Evolutionary conservation across 2,329 filamentous ascomycete species (phyloP), one percentile per base, ranked within the genome.

Genomic region (Claviceps sp.): DNA sequence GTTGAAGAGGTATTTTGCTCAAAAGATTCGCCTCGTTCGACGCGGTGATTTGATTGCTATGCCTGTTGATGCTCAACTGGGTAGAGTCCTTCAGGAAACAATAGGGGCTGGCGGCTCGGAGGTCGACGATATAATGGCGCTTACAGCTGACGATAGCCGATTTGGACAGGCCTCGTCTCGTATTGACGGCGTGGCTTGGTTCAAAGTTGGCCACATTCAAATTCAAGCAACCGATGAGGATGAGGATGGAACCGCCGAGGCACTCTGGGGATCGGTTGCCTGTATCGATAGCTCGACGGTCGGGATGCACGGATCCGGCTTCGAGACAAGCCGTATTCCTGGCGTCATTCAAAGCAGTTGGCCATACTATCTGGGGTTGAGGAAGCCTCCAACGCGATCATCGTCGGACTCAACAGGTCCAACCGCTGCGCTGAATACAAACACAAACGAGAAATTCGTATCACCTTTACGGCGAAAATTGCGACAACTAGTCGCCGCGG

Each of bases 231-330:
- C 62, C 59, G 82, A 72, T 59, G 73, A 62, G 61, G 73, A 78
- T 7, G 74, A 77, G n/a, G 78, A 81, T 38, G 78, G 79, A 14
- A 73, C 79, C 2, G 76, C 78, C 3, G 79, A 83, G 48, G 83
- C 87, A 50, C 72, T 83, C 8, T 98, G 93, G 93, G 89, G 88
- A 40, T 86, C 87, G 1, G 82, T 91, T 41, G 88, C 86, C 2
- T 85, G 85, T 47, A 88, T 98, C 48, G 91, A 97, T 65, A 87
- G 87, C 45, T 80, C 84, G 6, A 86, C 83, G 54, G 94, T 94
- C 3, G 85, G 89, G 54, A 91, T 97, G 75, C 87, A 90, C 54
- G 89, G 95, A 62, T 89, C 90, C 39, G 93, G 93, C 3, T 94
- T 85, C 57, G 87, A 89, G 61, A 86, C 87, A 46, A 84, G 86